Base-by-base conservation (phyloP, 73 alveolate species). In the Blepharisma stoltei region DNA sequence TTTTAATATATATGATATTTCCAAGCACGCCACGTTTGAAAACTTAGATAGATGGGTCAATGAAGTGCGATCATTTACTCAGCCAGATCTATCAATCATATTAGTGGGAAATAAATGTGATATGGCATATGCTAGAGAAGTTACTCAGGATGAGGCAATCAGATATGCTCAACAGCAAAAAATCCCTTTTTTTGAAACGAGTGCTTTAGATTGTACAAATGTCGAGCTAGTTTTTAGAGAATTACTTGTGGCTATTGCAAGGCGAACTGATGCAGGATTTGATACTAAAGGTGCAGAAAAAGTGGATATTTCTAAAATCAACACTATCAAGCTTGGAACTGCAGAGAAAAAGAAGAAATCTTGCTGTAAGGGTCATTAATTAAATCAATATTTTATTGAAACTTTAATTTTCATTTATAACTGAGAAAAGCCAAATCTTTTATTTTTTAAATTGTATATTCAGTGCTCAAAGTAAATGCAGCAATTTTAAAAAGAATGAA, bases 1-100 rank as follows among this genome's bases (percentile, higher is more conserved):
- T n/a, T n/a, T n/a, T n/a, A n/a, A n/a, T n/a, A n/a, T 81, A 18
- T 71, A 20, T 18, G 88, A 81, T 52, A 67, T 71, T 32, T 46
- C 86, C 6, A 78, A 78, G n/a, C 8, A 76, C 45, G 37, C 23
- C 18, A 25, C 86, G 9, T 55, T 70, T 44, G 86, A 78, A 38
- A 70, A 70, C 48, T 23, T 70, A 41, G 79, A 37, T 38, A 9
- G 79, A 9, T 69, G 79, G 65, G n/a, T 69, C 32, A 69, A 69
- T 18, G 79, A 69, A 44, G 23, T 69, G 1, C 1, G 65, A 9
- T 71, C 55, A 11, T 46, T 44, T 44, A 46, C 79, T n/a, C n/a
- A 69, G 25, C 65, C 55, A 46, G 67, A 69, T 14, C 3, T 69
- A 9, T 44, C 32, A 18, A 46, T 69, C 69, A 69, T 69, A n/a